phyloP scores from a whole-genome alignment of 192 early-diverging fungal species.

The Dimargaris xerosporica region DNA sequence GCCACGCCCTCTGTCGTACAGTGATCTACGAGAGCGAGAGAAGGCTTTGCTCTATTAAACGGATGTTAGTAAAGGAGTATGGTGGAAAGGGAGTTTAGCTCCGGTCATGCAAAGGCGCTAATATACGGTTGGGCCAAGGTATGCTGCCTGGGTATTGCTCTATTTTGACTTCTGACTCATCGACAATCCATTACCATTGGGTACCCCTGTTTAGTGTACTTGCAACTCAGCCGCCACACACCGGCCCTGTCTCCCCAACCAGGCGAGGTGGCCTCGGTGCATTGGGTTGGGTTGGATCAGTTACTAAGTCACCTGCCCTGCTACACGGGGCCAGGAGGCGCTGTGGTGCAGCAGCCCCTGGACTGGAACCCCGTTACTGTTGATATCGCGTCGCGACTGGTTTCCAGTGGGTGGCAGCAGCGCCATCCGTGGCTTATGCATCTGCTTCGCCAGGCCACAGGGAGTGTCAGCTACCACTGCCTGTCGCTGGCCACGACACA shows the following conservation, averaged over 20 bases:
- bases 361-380: conserved; percentile 3
- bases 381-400: no score
- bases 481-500: not conserved
- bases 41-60: no score
- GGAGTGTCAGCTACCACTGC: not conserved
- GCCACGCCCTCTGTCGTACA: no score
- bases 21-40: no score
- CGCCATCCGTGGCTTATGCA: not conserved
- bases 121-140: no score
- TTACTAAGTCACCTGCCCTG: not conserved
- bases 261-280: conserved; percentile 7
- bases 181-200: not conserved
- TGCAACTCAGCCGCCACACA: not conserved
- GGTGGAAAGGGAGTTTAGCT: no score
- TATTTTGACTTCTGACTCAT: no score
- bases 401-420: no score
- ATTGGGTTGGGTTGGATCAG: conserved; percentile 3
- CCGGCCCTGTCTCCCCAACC: not conserved
- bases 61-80: no score
- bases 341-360: not conserved
- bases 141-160: no score
- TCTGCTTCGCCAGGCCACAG: not conserved
- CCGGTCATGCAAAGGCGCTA: no score
- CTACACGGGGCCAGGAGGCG: not conserved
- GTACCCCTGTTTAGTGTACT: not conserved